These are phyloP conservation scores for Cochlearia excelsa DNA, from an alignment of 345 rosid genomes.

Conservation along the genomic window DNA sequence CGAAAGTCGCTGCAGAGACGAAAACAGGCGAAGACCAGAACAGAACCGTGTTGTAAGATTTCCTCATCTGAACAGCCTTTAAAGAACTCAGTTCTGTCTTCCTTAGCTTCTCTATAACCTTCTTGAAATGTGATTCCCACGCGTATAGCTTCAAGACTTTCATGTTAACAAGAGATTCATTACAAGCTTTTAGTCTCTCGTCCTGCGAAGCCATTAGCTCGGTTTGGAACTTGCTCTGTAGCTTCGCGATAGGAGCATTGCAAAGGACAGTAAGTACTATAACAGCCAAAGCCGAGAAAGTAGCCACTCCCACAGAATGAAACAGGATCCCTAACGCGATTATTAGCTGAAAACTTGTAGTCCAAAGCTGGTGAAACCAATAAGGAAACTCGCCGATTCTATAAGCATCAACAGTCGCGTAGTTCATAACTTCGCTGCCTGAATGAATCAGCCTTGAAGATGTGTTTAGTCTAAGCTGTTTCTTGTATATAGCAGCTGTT, in stretches of 20 bases:
- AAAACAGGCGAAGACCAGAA: slow-evolving; percentile 91
- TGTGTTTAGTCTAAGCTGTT: slow-evolving; percentile 76
- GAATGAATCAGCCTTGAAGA: slow-evolving; percentile 73
- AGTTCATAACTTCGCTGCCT: slow-evolving; percentile 87
- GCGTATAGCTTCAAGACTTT: slow-evolving; percentile 90
- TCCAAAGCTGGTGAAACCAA: slow-evolving; percentile 97
- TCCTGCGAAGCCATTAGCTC: slow-evolving; percentile 81
- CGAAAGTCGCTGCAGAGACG: slow-evolving; percentile 84
- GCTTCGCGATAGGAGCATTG: slow-evolving; percentile 87
- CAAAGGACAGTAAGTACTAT: slow-evolving; percentile 73
- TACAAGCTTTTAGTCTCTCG: slow-evolving; percentile 69
- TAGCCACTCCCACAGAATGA: slow-evolving; percentile 82
- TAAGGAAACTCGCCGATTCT: slow-evolving; percentile 91
- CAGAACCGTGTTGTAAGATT: slow-evolving; percentile 61
- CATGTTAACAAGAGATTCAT: slow-evolving; percentile 87
- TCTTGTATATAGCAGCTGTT: slow-evolving; percentile 76
- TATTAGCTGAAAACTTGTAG: slow-evolving; percentile 79
- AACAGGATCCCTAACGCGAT: slow-evolving; percentile 69
- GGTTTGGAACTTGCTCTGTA: slow-evolving; percentile 80
- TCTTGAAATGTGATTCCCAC: slow-evolving; percentile 89
- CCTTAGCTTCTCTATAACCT: slow-evolving; percentile 69
- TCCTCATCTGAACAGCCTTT: slow-evolving; percentile 74
- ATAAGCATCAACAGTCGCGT: slow-evolving; percentile 88
- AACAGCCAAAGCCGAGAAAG: slow-evolving; percentile 70
- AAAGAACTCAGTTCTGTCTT: slow-evolving; percentile 60